Evolutionary conservation across 163 green algal genomes (phyloP), one percentile per base, ranked within the genome.

Genomic region (Chlorella variabilis): DNA sequence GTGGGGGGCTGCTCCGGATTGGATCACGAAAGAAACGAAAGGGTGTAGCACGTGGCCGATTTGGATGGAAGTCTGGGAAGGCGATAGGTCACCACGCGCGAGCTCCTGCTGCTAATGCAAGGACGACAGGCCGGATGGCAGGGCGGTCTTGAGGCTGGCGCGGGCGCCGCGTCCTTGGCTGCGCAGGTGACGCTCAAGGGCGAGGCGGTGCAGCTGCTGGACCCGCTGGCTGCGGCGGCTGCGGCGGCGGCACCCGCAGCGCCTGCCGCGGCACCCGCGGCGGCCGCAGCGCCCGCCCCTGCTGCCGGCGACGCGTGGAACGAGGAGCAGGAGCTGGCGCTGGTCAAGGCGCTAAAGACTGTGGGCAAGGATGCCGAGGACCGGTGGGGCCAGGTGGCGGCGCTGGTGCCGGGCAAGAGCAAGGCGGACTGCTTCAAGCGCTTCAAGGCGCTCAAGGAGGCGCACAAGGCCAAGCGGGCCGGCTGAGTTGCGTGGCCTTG

Each of bases 341-440:
- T 98, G 65, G 94, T 98, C 38, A 84, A 94, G 81, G 94, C 93
- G 25, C 78, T 97, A 29, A 98, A 98, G 89, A 62, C 87, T 15
- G 62, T 86, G 31, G 65, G 75, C 31, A 92, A 92, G 59, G 84
- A 89, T 8, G 69, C 58, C 1, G 51, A 73, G 39, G 86, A 88
- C 56, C 63, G 86, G 59, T 93, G 85, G 92, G 36, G 54, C 25
- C 76, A 82, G 20, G 89, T 97, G 18, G 85, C 91, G 4, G 73
- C 76, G 27, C 61, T 83, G 34, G 93, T 97, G 45, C 84, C 84
- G 3, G 94, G 91, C 56, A 97, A 97, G 88, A 89, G 39, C 78
- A 97, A 96, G 85, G 84, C 87, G 62, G 77, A 94, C 74, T 98
- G 95, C 88, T 93, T 95, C 69, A 89, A 87, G 71, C 88, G 91